phyloP scores from a whole-genome alignment of 306 rosid species.

The Trichosanthes truncata region DNA sequence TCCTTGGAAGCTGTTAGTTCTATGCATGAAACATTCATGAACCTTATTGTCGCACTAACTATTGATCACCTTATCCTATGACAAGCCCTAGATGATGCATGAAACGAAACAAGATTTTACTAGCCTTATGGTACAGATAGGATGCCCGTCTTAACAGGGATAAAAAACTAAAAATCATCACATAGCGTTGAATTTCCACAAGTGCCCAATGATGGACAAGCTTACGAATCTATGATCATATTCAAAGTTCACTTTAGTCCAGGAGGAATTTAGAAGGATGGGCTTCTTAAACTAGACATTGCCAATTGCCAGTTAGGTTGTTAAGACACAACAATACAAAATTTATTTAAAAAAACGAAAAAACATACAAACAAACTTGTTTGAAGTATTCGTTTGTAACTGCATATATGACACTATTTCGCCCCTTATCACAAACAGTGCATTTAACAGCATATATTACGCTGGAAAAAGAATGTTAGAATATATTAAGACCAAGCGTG shows the following conservation, averaged over 20 bases:
- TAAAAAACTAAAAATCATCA: neutral
- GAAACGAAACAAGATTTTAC: neutral
- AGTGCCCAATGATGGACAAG: neutral
- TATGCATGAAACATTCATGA: neutral
- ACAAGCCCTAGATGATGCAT: neutral
- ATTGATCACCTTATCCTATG: neutral
- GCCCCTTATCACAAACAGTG: neutral
- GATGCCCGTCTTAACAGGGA: neutral
- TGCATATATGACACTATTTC: neutral
- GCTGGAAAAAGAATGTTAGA: neutral
- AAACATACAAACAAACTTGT: neutral
- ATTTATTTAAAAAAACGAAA: too few species aligned
- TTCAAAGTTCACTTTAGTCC: neutral
- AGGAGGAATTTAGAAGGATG: neutral
- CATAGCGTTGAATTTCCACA: neutral
- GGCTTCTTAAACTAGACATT: neutral
- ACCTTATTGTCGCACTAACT: neutral
- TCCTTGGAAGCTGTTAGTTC: neutral
- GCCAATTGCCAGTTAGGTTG: neutral
- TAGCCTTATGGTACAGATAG: neutral
- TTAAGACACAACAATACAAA: neutral
- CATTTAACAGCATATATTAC: conserved; percentile 1
- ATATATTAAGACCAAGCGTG: neutral
- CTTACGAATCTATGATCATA: neutral
- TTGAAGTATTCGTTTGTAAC: neutral